A percentile compares a stretch with the other conserved stretches of the same genome.
phyloP scores from a whole-genome alignment of 371 early-diverging fungal genomes.

The Vairimorpha necatrix region DNA sequence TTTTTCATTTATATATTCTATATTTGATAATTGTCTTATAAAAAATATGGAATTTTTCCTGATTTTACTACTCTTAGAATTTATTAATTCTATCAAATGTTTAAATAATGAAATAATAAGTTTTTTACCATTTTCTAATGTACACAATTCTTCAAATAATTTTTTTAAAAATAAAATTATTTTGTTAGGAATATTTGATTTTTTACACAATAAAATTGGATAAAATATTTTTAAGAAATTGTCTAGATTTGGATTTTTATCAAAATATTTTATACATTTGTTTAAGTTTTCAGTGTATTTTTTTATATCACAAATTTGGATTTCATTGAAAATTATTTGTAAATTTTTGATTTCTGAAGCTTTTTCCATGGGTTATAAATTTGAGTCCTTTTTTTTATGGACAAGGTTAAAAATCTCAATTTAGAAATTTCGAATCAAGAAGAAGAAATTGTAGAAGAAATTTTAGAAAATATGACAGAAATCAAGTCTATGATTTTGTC shows the following conservation, averaged over 20 bases:
- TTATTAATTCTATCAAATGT: conserved; percentile 14
- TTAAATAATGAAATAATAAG: conserved; percentile 9
- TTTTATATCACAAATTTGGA: conserved; percentile 31
- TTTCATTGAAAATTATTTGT: conserved; percentile 46
- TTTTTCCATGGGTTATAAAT: too few relatives aligned
- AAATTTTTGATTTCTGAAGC: not conserved
- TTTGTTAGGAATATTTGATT: conserved; percentile 26
- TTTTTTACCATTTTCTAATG: not conserved
- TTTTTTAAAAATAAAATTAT: conserved; percentile 34
- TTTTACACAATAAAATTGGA: conserved; percentile 23
- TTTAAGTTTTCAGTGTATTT: conserved; percentile 9
- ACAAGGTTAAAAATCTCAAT: too few relatives aligned
- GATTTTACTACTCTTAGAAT: conserved; percentile 18
- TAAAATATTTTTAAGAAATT: conserved; percentile 15
- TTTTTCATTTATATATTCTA: not conserved
- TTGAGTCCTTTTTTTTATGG: too few relatives aligned
- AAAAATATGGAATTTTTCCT: conserved; percentile 38
- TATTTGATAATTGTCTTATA: not conserved
- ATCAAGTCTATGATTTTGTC: not conserved
- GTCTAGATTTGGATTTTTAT: not conserved
- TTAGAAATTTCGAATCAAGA: too few relatives aligned
- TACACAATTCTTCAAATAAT: conserved; percentile 19
- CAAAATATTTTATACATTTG: not conserved
- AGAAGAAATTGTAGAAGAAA: conserved; percentile 1
- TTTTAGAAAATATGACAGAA: not conserved